These are phyloP conservation scores for Xylaria sp. DNA, from an alignment of 2,329 filamentous ascomycete species.

Conservation along the genomic window DNA sequence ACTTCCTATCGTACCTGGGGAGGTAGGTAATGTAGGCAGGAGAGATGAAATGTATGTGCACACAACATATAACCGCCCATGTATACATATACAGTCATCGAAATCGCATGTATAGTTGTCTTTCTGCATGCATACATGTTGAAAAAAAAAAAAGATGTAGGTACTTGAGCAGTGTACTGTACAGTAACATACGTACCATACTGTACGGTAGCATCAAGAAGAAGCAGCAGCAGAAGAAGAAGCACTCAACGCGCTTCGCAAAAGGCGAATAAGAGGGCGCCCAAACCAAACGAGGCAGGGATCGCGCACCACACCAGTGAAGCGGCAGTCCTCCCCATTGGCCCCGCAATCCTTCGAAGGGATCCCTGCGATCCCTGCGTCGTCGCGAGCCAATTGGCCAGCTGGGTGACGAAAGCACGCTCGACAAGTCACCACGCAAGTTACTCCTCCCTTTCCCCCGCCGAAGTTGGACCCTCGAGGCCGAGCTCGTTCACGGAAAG, in stretches of 20 bases:
- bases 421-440: conserved; percentile 34
- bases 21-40: background rate
- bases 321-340: conserved; percentile 43
- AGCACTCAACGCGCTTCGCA: conserved; percentile 42
- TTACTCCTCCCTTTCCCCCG: conserved; percentile 31
- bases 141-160: no score
- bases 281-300: conserved; percentile 35
- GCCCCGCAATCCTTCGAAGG: conserved; percentile 26
- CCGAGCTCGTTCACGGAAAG: conserved; percentile 28
- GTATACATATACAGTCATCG: background rate
- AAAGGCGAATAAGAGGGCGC: conserved; percentile 36
- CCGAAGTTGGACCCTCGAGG: conserved; percentile 28
- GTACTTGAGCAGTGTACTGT: no score
- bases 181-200: no score
- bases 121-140: background rate
- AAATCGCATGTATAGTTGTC: background rate
- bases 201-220: no score
- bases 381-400: conserved; percentile 11
- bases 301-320: conserved; percentile 39
- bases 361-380: conserved; percentile 42
- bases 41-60: background rate
- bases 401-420: conserved; percentile 17
- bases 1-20: no score
- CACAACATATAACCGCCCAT: background rate
- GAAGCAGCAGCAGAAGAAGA: background rate